Base-by-base conservation (phyloP, 2,329 filamentous ascomycete species). In the Phoma sp. region DNA sequence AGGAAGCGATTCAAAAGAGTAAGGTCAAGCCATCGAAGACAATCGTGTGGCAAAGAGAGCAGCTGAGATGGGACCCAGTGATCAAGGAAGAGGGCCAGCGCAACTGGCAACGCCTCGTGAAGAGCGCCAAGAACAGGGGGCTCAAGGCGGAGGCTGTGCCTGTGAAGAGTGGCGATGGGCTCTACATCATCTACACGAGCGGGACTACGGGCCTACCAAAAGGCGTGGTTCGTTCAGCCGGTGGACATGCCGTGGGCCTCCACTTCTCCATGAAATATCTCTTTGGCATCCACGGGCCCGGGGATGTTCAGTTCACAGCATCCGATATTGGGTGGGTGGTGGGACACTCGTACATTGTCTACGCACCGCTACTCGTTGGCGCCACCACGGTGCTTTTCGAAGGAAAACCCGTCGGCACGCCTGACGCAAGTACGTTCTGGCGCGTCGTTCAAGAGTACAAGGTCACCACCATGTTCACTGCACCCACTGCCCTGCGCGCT, bases 291-390 rank as follows among this genome's bases (percentile, higher is more conserved):
- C 86, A 89, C 56, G 91, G 92, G 0, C 91, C 91, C 0, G 91
- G 91, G 0, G 92, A 96, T 71, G 91, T 96, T 57, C 85, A 89
- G 74, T 88, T 91, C 71, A 90, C 87, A 6, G 88, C 89, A 1
- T 91, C 88, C 13, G 93, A 98, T 69, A 94, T 97, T 52, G 94
- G 93, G 29, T 97, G 93, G 94, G 91, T 93, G 0, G 91, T 95
- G 0, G 91, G 91, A 2, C 71, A 74, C 32, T 74, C 71, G 6
- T 97, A 95, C 72, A 96, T 96, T 60, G 80, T 96, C 12, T 97
- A 97, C 70, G 93, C 86, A 4, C 93, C 93, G 12, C 84, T 98
- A 6, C 84, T 97, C 1, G 86, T 89, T 0, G 93, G 93, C 5
- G 92, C 93, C 2, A 88, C 92, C 1, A 96, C 92, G 0, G 85